phyloP scores from a whole-genome alignment of 768 basidiomycete genomes.

The Tulasnella sp. region DNA sequence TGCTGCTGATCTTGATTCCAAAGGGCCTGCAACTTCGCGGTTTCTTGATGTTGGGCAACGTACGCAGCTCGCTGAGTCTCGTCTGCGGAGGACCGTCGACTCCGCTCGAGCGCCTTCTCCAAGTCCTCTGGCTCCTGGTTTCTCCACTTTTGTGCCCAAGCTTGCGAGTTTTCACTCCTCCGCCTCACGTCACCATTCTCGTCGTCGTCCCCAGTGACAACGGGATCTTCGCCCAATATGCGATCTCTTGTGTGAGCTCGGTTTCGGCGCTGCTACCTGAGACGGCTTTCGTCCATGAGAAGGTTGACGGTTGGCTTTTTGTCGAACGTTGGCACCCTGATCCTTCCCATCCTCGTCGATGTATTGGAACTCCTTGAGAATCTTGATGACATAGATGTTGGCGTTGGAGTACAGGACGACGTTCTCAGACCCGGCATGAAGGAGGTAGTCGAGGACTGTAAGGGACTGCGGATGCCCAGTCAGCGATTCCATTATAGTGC shows the following conservation, averaged over 20 bases:
- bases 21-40: background rate
- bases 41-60: background rate
- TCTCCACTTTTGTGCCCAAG: conserved; percentile 27
- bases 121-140: conserved; percentile 73
- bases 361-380: conserved; percentile 96
- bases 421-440: conserved; percentile 96
- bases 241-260: conserved; percentile 91
- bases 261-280: conserved; percentile 75
- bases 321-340: conserved; percentile 94
- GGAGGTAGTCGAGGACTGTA: conserved; percentile 88
- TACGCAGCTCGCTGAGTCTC: conserved; percentile 45
- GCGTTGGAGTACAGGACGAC: conserved; percentile 98
- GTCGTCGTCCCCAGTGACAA: conserved; percentile 34
- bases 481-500: background rate
- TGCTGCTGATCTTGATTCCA: conserved; percentile 55
- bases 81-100: conserved; percentile 61
- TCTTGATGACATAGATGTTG: conserved; percentile 97
- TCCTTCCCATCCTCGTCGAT: conserved; percentile 94
- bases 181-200: conserved; percentile 44
- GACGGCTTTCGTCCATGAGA: conserved; percentile 72
- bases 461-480: conserved; percentile 49
- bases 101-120: conserved; percentile 78
- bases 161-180: conserved; percentile 30
- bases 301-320: conserved; percentile 97
- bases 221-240: conserved; percentile 57